Percentiles rank a stretch among this genome's conserved stretches.
phyloP scores from a whole-genome alignment of 352 stramenopile species.

The Thalassiosira allenii region DNA sequence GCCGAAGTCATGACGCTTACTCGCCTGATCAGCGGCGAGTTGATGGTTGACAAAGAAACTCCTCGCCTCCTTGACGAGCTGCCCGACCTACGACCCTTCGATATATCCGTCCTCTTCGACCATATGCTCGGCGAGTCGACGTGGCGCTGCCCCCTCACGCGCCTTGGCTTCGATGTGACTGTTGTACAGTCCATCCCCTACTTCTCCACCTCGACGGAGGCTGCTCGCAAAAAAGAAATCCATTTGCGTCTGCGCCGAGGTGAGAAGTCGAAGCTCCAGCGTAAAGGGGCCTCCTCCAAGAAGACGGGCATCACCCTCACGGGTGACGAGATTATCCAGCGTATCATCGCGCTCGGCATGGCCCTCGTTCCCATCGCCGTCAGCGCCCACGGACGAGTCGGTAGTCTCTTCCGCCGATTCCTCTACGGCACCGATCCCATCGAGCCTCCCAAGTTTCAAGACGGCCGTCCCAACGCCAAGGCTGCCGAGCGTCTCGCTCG shows the following conservation, averaged over 20 bases:
- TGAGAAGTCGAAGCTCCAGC: conserved; percentile 18
- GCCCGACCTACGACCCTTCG: conserved; percentile 13
- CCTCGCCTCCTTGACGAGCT: neutral
- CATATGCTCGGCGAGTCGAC: neutral
- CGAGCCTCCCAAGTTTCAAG: neutral
- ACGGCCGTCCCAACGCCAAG: neutral
- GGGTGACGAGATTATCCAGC: conserved; percentile 17
- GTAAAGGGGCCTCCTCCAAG: neutral
- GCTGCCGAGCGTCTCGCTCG: neutral
- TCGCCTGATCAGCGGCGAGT: neutral
- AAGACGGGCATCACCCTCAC: conserved; percentile 1
- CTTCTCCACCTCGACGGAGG: neutral
- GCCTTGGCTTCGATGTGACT: conserved; percentile 10
- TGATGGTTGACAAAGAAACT: conserved; percentile 6
- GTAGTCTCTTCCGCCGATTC: conserved; percentile 4
- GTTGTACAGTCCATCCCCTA: conserved; percentile 1
- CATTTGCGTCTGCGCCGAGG: conserved; percentile 10
- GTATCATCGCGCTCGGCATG: neutral
- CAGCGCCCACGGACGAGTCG: conserved; percentile 4
- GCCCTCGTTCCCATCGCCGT: conserved; percentile 17
- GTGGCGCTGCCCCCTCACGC: neutral
- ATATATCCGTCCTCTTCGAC: conserved; percentile 27
- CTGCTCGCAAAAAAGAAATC: conserved; percentile 26
- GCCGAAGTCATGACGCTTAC: neutral
- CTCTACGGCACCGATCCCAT: conserved; percentile 5